A percentile compares a stretch with the other conserved stretches of the same genome.
Conservation (phyloP, 116 monocot species). For the Posidonia oceanica region DNA sequence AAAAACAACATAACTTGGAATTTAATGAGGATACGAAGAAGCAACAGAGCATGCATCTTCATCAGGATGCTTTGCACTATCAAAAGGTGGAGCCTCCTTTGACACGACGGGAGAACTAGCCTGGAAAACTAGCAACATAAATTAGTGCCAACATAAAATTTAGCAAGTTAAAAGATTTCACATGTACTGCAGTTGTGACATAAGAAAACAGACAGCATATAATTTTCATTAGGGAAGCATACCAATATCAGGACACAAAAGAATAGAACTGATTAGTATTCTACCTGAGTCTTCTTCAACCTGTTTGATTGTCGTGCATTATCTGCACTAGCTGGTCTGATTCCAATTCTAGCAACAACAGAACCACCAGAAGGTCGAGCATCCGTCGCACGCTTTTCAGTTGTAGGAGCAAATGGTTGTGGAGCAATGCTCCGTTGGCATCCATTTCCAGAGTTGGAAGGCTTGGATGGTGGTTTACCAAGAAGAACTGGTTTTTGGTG, state of each 20-base stretch:
- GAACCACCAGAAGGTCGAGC: constrained; percentile 7
- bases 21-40: constrained; percentile 49
- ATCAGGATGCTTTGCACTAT: constrained; percentile 36
- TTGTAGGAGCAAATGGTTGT: constrained; percentile 34
- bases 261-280: neutral
- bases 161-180: neutral
- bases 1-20: constrained; percentile 2
- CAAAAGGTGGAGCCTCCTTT: constrained; percentile 36
- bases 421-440: constrained; percentile 4
- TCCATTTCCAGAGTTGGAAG: constrained; percentile 2
- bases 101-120: constrained; percentile 14
- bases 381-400: constrained; percentile 27
- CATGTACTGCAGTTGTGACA: neutral
- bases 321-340: constrained; percentile 18
- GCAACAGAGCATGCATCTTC: constrained; percentile 67
- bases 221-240: neutral
- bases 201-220: too few relatives aligned
- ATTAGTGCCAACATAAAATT: constrained; percentile 1
- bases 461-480: neutral
- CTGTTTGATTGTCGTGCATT: constrained; percentile 9
- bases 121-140: constrained; percentile 14
- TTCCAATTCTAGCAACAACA: constrained; percentile 16
- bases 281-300: constrained; percentile 31
- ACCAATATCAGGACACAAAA: neutral
- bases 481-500: neutral